Base-by-base conservation (phyloP, 805 yeast species). In the Teunomyces barrocoloradensis region DNA sequence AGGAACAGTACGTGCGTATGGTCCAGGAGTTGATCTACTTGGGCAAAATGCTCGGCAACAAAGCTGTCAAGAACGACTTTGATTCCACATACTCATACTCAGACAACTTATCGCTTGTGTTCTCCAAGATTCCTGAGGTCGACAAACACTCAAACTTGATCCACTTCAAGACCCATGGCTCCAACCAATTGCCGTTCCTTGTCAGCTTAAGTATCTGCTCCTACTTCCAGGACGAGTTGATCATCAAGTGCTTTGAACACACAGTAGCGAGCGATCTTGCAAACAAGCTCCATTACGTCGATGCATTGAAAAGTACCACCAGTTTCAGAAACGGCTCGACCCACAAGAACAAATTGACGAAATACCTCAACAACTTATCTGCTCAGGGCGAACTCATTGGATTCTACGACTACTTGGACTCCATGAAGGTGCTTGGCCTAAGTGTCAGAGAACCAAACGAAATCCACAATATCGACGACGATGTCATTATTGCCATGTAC, bases 1-100 rank as follows among this genome's bases (percentile, higher is more conserved):
- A 75, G 47, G 88, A 85, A 44, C 66, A 80, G 4, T 84, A 71
- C 50, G 68, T 77, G 13, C 68, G 87, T 49, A 81, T 78, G 50
- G 65, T 80, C 23, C 54, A 74, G 5, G 91, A 86, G 56, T 65
- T 81, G 20, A 64, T 78, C 3, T 78, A 76, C 46, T 43, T 64
- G 21, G 68, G 62, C 2, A 58, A 58, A 35, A 49, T 48, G 11
- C 46, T 51, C 32, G 59, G 57, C 2, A 37, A 46, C 10, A 30
- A 40, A 9, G 39, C 41, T 13, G 17, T 50, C 7, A 45, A 35
- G 15, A 37, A 42, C 23, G 69, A 65, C 15, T 65, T 61, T 34
- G 48, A 53, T 25, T 46, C 57, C 1, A 47, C 42, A 3, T 65
- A 59, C 36, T 65, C 74, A 2, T 73, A 65, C 51, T 58, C 62